These are phyloP conservation scores for Taphrina flavorubra DNA, from an alignment of 1,139 yeast genomes.

Conservation along the genomic window DNA sequence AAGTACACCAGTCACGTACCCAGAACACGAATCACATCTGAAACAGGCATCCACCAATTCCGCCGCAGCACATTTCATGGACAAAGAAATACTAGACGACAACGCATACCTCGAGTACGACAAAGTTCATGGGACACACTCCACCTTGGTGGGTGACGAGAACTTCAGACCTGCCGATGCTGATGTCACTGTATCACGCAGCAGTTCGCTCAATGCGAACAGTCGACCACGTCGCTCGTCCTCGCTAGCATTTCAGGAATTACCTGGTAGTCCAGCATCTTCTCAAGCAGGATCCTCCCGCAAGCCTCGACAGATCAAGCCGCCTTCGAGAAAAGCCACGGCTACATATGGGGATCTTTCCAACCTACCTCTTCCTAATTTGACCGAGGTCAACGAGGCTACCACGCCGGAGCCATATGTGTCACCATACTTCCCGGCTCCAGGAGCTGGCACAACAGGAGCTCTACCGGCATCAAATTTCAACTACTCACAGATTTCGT, in stretches of 20 bases:
- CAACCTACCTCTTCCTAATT: conserved; percentile 20
- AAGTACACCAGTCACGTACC: conserved; percentile 13
- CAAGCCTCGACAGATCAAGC: conserved; percentile 12
- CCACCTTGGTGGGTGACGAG: conserved; percentile 34
- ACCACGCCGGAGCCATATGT: conserved; percentile 19
- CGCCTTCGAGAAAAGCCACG: conserved; percentile 36
- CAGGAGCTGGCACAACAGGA: conserved; percentile 40
- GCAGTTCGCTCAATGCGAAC: not conserved
- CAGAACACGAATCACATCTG: conserved; percentile 28
- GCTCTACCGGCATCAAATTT: conserved; percentile 29
- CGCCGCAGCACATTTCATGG: conserved; percentile 29
- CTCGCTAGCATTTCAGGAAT: conserved; percentile 31
- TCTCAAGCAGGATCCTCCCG: not conserved
- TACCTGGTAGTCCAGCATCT: conserved; percentile 33
- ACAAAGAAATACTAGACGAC: conserved; percentile 33
- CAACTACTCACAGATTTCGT: not conserved
- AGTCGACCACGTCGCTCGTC: conserved; percentile 31
- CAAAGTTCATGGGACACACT: conserved; percentile 27
- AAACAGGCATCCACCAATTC: conserved; percentile 30
- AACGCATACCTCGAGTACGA: conserved; percentile 35
- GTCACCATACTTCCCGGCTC: conserved; percentile 39
- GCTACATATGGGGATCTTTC: conserved; percentile 33
- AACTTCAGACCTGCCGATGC: conserved; percentile 35
- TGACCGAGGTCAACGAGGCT: conserved; percentile 23
- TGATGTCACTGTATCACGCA: conserved; percentile 15